Evolutionary conservation across 2,329 filamentous ascomycete genomes (phyloP), one percentile per base, ranked within the genome.

Genomic region (Pseudogymnoascus sp.): DNA sequence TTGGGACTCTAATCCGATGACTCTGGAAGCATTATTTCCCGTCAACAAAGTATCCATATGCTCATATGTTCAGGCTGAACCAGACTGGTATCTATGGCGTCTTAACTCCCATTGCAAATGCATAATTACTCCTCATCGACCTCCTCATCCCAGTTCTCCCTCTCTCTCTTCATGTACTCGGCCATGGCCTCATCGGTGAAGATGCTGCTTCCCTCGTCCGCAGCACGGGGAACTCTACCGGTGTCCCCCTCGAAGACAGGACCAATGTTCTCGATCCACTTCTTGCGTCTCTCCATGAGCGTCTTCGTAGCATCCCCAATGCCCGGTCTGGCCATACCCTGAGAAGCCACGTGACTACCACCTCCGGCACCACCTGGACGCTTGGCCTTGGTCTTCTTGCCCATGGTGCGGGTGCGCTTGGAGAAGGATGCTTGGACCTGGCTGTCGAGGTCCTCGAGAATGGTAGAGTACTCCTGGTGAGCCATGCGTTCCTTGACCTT

Each of bases 401-500:
- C 90, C 76, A 97, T 88, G 0, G 91, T 96, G 54, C 94, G 86
- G 28, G 93, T 97, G 22, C 94, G 89, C 77, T 99, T 99, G 47
- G 96, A 85, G 71, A 97, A 99, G 3, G 94, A 93, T 59, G 90
- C 88, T 71, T 97, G 92, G 41, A 97, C 91, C 72, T 97, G 94
- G 41, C 87, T 86, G 77, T 99, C 94, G 20, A 99, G 85, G 72
- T 99, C 94, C 72, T 99, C 94, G 58, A 95, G 87, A 68, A 99
- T 99, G 61, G 91, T 97, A 73, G 88, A 89, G 77, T 96, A 99
- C 73, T 99, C 94, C 71, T 99, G 94, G 75, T 94, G 87, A 0
- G 94, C 94, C 84, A 99, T 93, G 66, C 91, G 87, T 72, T 96
- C 92, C 68, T 91, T 89, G 6, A 94, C 90, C 28, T 97, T 81